Percentiles rank a stretch among this genome's conserved stretches.
These are phyloP conservation scores for Chlorokybus atmophyticus DNA, from an alignment of 139 green algal species.

Conservation along the genomic window DNA sequence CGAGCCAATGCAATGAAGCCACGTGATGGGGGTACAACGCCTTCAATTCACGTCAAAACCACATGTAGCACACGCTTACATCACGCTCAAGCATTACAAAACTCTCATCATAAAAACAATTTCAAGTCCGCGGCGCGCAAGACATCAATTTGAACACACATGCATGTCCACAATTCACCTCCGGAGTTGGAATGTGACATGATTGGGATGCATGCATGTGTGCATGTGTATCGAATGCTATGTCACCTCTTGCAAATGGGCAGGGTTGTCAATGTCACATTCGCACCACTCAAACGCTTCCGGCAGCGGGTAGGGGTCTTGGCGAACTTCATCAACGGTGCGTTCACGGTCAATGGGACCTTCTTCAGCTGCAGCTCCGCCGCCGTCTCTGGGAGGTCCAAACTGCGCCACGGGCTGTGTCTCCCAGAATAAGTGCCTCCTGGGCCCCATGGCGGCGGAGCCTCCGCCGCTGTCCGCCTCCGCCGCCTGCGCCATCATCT, in stretches of 20 bases:
- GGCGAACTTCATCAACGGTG: conserved; percentile 52
- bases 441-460: too few species aligned
- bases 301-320: conserved; percentile 72
- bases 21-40: not conserved
- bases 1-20: conserved; percentile 1
- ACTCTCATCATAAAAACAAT: too few species aligned
- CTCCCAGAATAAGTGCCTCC: conserved; percentile 67
- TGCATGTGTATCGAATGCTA: not conserved
- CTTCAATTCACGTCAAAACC: too few species aligned
- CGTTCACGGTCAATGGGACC: conserved; percentile 68
- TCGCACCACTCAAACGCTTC: conserved; percentile 76
- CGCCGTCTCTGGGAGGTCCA: conserved; percentile 27
- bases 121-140: not conserved
- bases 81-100: too few species aligned
- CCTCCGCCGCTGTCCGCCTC: too few species aligned
- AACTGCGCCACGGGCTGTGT: conserved; percentile 90
- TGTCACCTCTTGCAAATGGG: not conserved
- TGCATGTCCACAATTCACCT: too few species aligned
- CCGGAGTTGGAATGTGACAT: too few species aligned
- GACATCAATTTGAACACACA: too few species aligned
- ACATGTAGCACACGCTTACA: too few species aligned
- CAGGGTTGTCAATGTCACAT: conserved; percentile 61
- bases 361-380: conserved; percentile 3
- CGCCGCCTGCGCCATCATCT: too few species aligned
- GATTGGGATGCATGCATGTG: too few species aligned